These are phyloP conservation scores for Sanghuangporus baumii DNA, from an alignment of 1,284 basidiomycete genomes.

Conservation along the genomic window DNA sequence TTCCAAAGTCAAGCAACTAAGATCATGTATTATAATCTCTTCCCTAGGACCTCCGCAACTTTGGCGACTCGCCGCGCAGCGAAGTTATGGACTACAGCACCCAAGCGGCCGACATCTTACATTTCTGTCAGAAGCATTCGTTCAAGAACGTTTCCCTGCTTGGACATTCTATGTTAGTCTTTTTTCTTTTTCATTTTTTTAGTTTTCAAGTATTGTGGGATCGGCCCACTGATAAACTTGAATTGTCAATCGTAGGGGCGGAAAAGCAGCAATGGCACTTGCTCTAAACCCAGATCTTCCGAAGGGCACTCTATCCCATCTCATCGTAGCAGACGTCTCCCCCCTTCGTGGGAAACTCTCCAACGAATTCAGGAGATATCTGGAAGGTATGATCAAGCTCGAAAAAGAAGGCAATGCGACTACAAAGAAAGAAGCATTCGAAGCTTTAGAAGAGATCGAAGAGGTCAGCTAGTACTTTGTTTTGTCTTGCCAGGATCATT, in stretches of 20 bases:
- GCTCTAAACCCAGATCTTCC: conserved; percentile 56
- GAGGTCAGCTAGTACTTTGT: conserved; percentile 31
- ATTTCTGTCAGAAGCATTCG: conserved; percentile 48
- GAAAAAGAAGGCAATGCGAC: conserved; percentile 43
- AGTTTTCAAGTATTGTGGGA: not conserved
- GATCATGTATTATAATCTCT: not conserved
- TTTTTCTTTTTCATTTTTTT: conserved; percentile 10
- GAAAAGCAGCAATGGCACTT: conserved; percentile 80
- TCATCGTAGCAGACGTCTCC: conserved; percentile 81
- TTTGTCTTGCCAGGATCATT: not conserved
- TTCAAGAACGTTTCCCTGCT: conserved; percentile 63
- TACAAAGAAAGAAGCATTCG: conserved; percentile 60
- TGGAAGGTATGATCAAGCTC: conserved; percentile 67
- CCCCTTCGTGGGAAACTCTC: conserved; percentile 62
- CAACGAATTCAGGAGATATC: conserved; percentile 59
- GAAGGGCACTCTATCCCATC: conserved; percentile 43
- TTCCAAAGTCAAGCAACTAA: not conserved
- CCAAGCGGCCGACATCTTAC: conserved; percentile 69
- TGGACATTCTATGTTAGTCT: conserved; percentile 78
- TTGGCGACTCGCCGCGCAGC: conserved; percentile 72
- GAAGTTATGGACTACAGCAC: conserved; percentile 63
- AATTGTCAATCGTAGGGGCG: conserved; percentile 56
- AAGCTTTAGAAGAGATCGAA: conserved; percentile 59
- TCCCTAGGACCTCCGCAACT: conserved; percentile 77
- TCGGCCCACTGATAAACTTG: not conserved